Evolutionary conservation across 768 basidiomycete species (phyloP).

Genomic region (Auriscalpium microsporum): DNA sequence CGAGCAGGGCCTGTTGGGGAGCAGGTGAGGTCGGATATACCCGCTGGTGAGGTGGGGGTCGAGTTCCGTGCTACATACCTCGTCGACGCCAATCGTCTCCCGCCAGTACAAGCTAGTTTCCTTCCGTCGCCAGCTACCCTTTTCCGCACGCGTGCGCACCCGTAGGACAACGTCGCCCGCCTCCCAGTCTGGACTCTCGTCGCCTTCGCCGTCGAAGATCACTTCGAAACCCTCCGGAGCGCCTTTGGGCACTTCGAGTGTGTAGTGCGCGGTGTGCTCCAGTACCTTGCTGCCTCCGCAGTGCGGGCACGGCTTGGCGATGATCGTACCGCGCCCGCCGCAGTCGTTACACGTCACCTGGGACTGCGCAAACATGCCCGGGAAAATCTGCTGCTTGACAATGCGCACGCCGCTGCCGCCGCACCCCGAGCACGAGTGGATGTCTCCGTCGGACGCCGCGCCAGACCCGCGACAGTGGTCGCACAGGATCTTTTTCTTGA

Average conservation of each 20-base stretch:
- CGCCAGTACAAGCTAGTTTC: constrained; percentile 88
- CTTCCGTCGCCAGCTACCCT: constrained; percentile 82
- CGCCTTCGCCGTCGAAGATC: constrained; percentile 92
- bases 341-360: constrained; percentile 82
- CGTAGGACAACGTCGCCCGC: constrained; percentile 87
- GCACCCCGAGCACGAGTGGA: constrained; percentile 81
- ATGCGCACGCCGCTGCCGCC: constrained; percentile 80
- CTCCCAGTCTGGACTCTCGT: constrained; percentile 95
- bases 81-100: constrained; percentile 84
- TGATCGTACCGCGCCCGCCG: constrained; percentile 71
- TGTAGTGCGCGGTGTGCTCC: constrained; percentile 73
- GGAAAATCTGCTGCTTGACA: constrained; percentile 90
- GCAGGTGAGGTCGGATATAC: not conserved
- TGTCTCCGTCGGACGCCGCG: constrained; percentile 81
- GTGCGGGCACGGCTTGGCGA: constrained; percentile 71
- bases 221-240: constrained; percentile 92
- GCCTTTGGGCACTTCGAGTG: constrained; percentile 78
- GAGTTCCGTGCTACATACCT: constrained; percentile 40
- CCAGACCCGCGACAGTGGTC: constrained; percentile 96
- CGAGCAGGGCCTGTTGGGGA: constrained; percentile 74
- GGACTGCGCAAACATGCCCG: constrained; percentile 90
- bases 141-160: constrained; percentile 67
- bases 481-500: constrained; percentile 87
- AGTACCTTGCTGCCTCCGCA: constrained; percentile 78
- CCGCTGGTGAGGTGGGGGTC: not conserved